Base-by-base conservation (phyloP, 1,139 yeast species). In the Blastobotrys persicus region DNA sequence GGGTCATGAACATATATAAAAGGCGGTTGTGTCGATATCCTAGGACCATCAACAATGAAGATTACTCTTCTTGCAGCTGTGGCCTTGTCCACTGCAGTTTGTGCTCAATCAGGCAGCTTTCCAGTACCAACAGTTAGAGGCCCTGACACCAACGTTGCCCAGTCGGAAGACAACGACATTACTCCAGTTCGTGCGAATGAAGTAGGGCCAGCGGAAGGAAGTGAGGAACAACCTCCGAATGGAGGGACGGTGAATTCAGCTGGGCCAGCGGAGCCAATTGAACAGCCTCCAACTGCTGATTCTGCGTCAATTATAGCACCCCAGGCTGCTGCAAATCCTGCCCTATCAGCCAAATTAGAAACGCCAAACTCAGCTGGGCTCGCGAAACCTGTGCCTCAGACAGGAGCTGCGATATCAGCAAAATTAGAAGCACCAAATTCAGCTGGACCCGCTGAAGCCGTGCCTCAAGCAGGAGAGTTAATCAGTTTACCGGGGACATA, bases 41-140 rank as follows among this genome's bases (percentile, higher is more conserved):
- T 16, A 34, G 16, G 4, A 4, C 17, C 7, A 11, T 34, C 34
- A 31, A 18, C 28, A 23, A 37, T 37, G 41, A 37, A 37, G 28
- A n/a, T 37, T n/a, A 18, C 17, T 37, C 17, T 23, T 12, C 28
- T 37, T 16, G 13, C 19, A 6, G 19, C 19, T 18, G 41, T 23
- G 19, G 41, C 41, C 7, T 37, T 37, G 28, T 37, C 41, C 14
- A 37, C 41, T 12, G 41, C 41, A 3, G 41, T 18, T 17, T 37
- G 19, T 18, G 28, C 41, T 7, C 41, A 37, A 12, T 12, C 14
- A 31, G 14, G 14, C 34, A 31, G 7, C 17, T 9, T 5, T 3
- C 39, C 12, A 34, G 11, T 20, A 34, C 12, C 18, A 34, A 20
- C 39, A 34, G 39, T 9, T 11, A 14, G 5, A 9, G 39, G 20